These are phyloP conservation scores for Theobroma cacao DNA, from an alignment of 345 rosid species.

Conservation along the genomic window DNA sequence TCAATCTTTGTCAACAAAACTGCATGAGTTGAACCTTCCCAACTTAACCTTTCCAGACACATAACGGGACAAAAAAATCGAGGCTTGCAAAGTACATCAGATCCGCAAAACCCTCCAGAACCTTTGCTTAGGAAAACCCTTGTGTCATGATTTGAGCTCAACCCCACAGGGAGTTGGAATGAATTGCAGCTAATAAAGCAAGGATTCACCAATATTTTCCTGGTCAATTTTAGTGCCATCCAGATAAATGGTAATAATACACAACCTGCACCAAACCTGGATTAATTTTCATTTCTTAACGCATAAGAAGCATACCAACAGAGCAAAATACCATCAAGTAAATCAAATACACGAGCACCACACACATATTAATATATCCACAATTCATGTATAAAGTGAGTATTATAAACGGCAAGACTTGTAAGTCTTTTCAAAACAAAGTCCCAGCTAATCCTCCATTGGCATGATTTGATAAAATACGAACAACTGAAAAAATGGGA, in stretches of 20 bases:
- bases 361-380: not conserved
- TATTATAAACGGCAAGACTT: not conserved
- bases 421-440: not conserved
- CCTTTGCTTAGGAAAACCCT: not conserved
- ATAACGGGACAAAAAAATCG: not conserved
- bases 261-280: conserved; percentile 7
- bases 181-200: not conserved
- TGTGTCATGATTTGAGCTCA: not conserved
- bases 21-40: conserved; percentile 48
- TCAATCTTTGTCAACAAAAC: conserved; percentile 61
- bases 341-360: no score
- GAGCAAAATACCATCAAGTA: not conserved
- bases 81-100: not conserved
- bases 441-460: not conserved
- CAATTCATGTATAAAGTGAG: not conserved
- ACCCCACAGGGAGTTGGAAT: not conserved
- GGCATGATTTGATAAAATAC: not conserved
- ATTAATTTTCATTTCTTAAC: not conserved
- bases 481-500: not conserved
- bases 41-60: conserved; percentile 27
- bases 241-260: not conserved
- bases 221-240: not conserved
- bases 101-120: not conserved
- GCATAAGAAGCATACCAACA: not conserved
- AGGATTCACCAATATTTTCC: not conserved